Conservation (phyloP, 2,329 filamentous ascomycete genomes). For the Sphaerulina populicola region DNA sequence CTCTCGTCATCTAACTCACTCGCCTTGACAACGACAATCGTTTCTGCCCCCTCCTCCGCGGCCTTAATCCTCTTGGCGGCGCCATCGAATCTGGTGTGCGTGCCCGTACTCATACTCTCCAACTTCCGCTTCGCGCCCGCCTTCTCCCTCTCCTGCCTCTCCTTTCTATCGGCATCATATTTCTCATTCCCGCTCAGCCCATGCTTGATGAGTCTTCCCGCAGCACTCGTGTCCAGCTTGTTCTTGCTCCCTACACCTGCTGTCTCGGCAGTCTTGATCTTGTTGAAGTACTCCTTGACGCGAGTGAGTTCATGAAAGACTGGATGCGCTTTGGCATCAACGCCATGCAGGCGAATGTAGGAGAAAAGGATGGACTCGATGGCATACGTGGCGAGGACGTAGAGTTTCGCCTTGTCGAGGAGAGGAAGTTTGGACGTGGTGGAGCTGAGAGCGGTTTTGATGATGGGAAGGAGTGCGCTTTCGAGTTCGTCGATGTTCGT, state of each 20-base stretch:
- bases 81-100: slow-evolving; percentile 31
- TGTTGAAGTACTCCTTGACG: slow-evolving; percentile 84
- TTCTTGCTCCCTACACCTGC: slow-evolving; percentile 39
- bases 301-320: slow-evolving; percentile 79
- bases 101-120: slow-evolving; percentile 29
- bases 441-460: slow-evolving; percentile 56
- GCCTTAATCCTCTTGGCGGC: slow-evolving; percentile 30
- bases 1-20: slow-evolving; percentile 12
- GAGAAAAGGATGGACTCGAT: slow-evolving; percentile 87
- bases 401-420: slow-evolving; percentile 91
- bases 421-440: slow-evolving; percentile 72
- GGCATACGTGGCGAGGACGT: slow-evolving; percentile 77
- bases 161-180: slow-evolving; percentile 37
- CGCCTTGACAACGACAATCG: slow-evolving; percentile 11
- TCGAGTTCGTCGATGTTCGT: slow-evolving; percentile 68
- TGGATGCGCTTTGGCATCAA: slow-evolving; percentile 73
- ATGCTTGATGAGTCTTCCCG: slow-evolving; percentile 71
- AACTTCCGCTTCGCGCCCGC: slow-evolving; percentile 33
- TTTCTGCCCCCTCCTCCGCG: slow-evolving; percentile 16
- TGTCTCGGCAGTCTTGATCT: slow-evolving; percentile 68
- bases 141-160: slow-evolving; percentile 32
- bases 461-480: slow-evolving; percentile 62
- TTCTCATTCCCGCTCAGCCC: slow-evolving; percentile 53
- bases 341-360: slow-evolving; percentile 67
- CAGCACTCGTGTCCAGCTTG: slow-evolving; percentile 64